Base-by-base conservation (phyloP, 2,329 filamentous ascomycete species). In the Dothiorella sarmentorum region DNA sequence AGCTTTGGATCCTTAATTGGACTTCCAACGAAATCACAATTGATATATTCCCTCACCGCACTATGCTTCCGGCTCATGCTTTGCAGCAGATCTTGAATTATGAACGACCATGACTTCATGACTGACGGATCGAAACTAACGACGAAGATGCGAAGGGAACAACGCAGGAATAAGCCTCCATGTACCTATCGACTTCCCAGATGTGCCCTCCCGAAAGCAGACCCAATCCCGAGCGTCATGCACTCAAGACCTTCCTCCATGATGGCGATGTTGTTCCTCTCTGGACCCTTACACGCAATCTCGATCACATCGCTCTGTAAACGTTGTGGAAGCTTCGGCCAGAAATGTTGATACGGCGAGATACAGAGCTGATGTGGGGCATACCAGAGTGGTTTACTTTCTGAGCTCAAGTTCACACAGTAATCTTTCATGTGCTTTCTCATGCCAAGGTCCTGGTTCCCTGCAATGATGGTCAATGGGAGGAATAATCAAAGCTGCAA, bases 1-100 rank as follows among this genome's bases (percentile, higher is more conserved):
- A 33, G 29, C 35, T 43, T 52, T 59, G 44, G 45, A 51, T 58
- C 44, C 55, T 58, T 58, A 49, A 33, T 18, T 58, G 55, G 55
- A 49, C 33, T 40, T 10, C 51, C 43, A 59, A 49, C 18, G 35
- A 20, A 49, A 38, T 31, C 24, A 27, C 2, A 45, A 47, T 37
- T 17, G 2, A 37, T 27, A 22, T 17, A 20, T 47, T 13, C 11
- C 45, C 3, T 51, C 18, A 22, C 27, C 20, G 3, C 17, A 18
- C 10, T 13, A 13, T 4, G 9, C 2, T 17, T 18, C 22, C 17
- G 17, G 20, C 5, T 20, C 4, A 42, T 22, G 38, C 17, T 20
- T 18, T 20, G 38, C 4, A 20, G 17, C 17, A 42, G n/a, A 22
- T 9, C 22, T 42, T 7, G 5, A 22, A 42, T 42, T 11, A 20